Base-by-base conservation (phyloP, 129 eudicot genomes). In the Pulicaria dysenterica region DNA sequence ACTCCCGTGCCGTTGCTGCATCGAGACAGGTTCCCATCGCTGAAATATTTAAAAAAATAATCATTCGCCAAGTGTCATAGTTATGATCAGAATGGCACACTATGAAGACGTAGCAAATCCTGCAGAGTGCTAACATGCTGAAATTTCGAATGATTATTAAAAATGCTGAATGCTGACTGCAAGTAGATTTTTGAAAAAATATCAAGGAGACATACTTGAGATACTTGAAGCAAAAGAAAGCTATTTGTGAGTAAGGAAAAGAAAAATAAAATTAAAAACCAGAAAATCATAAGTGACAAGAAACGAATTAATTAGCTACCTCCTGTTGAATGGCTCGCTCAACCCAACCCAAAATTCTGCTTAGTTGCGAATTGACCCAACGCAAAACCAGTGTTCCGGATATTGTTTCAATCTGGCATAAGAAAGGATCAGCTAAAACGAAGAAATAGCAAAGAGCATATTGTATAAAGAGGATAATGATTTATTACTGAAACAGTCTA, bases 321-420 rank as follows among this genome's bases (percentile, higher is more conserved):
- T 95, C 99, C 79, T 95, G 99, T 59, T 95, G 97, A 72, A 95
- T 84, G 54, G 95, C 97, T 55, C 99, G 91, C 59, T 88, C 91
- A 62, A 95, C 97, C 99, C 99, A 95, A 45, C 85, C 84, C 57
- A 79, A 46, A 45, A 95, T 74, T 77, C 97, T 88, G 78, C 82
- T 88, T 58, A 90, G 97, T 74, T 95, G 99, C 15, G 97, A 58
- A 79, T 95, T 95, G 72, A 90, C 89, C 99, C 99, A 95, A 10
- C 99, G 87, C 79, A 95, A 73, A 72, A 95, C 99, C 84, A 95
- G 81, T 31, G 97, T 95, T 73, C 99, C 99, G 50, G 99, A 95
- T 77, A 88, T 67, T 50, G 91, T 88, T 76, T 90, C 99, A 63
- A 95, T 86, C 99, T 95, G 69, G 58, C 66, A 61, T 37, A 64